Conservation (phyloP, 2,329 filamentous ascomycete species). For the Neofusicoccum laricinum region DNA sequence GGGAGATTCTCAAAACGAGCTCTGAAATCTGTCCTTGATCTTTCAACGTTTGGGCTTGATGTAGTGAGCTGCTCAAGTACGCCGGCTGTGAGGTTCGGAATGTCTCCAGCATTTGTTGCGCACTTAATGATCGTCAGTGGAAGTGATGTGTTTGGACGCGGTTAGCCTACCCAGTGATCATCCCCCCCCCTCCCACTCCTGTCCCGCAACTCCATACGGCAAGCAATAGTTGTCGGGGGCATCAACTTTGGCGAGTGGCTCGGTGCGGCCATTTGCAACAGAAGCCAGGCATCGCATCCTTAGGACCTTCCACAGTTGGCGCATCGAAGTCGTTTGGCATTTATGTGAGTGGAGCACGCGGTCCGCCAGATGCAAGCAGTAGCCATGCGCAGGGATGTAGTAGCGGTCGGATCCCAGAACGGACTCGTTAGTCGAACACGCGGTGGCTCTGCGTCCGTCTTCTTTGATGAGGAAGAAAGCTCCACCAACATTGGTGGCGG, state of each 20-base stretch:
- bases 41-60: not conserved
- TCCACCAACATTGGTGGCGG: not conserved
- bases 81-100: not conserved
- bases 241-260: not conserved
- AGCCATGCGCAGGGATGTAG: not conserved
- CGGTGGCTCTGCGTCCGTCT: not conserved
- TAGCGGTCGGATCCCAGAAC: not conserved
- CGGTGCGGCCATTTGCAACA: not conserved
- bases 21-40: not conserved
- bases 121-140: not conserved
- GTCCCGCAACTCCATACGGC: not conserved
- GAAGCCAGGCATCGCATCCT: not conserved
- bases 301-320: constrained; percentile 4
- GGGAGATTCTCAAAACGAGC: not conserved
- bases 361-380: not conserved
- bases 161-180: not conserved
- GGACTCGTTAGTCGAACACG: no score
- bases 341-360: not conserved
- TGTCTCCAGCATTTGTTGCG: not conserved
- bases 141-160: no score
- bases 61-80: not conserved
- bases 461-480: not conserved
- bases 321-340: not conserved
- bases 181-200: not conserved
- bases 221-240: not conserved